These are phyloP conservation scores for Senecio squalidus DNA, from an alignment of 140 eudicot genomes.

Conservation along the genomic window DNA sequence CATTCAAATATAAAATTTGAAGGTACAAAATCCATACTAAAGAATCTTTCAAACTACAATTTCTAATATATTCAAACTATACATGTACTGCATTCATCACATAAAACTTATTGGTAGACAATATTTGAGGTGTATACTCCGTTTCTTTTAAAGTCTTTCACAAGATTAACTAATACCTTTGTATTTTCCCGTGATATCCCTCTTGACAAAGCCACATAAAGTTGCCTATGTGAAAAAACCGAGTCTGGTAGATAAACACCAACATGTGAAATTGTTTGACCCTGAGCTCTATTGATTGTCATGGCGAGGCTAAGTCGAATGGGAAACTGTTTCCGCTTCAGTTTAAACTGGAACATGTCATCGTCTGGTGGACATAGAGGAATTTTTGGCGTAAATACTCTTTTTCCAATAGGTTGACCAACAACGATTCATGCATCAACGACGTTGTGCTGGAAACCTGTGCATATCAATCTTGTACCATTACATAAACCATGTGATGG, in stretches of 20 bases:
- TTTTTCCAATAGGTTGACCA: background rate
- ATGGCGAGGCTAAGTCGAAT: background rate
- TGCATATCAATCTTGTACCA: background rate
- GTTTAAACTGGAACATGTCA: background rate
- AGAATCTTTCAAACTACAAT: too few relatives aligned
- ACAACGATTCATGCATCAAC: background rate
- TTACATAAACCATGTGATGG: background rate
- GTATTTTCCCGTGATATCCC: too few relatives aligned
- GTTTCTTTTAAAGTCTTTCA: too few relatives aligned
- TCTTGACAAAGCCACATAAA: background rate
- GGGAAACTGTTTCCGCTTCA: background rate
- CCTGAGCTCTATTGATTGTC: background rate
- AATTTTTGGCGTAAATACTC: background rate
- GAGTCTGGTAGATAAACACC: slow-evolving; percentile 1
- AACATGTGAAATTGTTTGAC: background rate
- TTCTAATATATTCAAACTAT: too few relatives aligned
- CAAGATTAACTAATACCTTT: too few relatives aligned
- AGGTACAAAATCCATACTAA: too few relatives aligned
- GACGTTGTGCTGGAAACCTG: background rate
- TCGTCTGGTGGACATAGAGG: background rate
- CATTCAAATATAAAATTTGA: too few relatives aligned
- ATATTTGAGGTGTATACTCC: too few relatives aligned
- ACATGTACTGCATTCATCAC: too few relatives aligned
- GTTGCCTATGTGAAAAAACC: background rate
- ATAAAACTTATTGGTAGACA: too few relatives aligned